phyloP scores from a whole-genome alignment of 2,329 filamentous ascomycete genomes.

The Blastomyces emzantsi region DNA sequence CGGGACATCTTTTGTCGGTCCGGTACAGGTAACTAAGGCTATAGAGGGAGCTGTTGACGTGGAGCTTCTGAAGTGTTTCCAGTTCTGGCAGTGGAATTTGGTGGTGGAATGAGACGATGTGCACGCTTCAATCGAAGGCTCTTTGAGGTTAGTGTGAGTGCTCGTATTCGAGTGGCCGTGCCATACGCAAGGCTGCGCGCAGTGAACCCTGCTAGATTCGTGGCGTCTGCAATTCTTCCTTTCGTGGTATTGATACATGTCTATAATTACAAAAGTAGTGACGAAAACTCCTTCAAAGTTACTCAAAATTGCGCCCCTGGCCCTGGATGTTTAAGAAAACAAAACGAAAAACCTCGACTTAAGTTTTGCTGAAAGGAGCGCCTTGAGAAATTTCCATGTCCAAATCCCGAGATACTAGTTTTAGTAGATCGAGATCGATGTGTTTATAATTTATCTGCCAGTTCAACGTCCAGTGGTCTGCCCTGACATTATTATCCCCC shows the following conservation, averaged over 20 bases:
- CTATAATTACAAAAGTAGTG: neutral
- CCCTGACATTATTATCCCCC: constrained; percentile 3
- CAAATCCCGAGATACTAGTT: neutral
- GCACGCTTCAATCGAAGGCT: neutral
- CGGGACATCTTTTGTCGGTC: neutral
- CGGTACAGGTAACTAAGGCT: neutral
- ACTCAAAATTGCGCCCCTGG: neutral
- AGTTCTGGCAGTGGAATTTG: neutral
- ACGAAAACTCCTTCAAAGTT: neutral
- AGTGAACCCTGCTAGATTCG: neutral
- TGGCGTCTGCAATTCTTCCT: neutral
- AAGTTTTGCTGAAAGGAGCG: neutral
- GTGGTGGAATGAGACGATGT: neutral
- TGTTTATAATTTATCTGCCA: constrained; percentile 36
- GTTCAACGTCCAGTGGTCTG: constrained; percentile 21
- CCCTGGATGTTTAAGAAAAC: neutral
- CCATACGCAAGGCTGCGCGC: neutral
- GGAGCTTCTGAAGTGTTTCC: neutral
- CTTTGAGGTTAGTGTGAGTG: neutral
- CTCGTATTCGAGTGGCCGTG: neutral
- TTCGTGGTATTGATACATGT: neutral
- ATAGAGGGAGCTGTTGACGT: neutral
- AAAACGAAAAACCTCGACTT: neutral
- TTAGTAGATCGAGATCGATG: constrained; percentile 23
- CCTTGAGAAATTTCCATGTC: neutral